These are phyloP conservation scores for Schizochytrium sp. DNA, from an alignment of 108 stramenopile genomes.

Conservation along the genomic window DNA sequence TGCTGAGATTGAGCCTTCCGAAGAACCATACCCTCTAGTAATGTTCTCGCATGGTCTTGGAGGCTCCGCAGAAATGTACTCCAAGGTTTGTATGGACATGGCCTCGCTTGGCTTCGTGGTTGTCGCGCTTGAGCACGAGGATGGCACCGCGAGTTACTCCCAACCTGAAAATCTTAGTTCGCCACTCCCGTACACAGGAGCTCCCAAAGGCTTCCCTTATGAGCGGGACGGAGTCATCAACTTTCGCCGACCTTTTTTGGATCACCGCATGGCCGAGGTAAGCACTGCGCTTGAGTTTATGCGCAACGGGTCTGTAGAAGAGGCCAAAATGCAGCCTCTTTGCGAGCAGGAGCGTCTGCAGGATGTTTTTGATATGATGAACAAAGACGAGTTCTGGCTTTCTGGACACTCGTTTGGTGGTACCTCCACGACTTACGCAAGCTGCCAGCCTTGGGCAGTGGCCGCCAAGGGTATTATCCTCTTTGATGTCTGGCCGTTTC, in stretches of 20 bases:
- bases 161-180: background rate
- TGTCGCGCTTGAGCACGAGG: conserved; percentile 62
- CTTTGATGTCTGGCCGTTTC: conserved; percentile 52
- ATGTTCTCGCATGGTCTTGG: conserved; percentile 62
- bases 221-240: conserved; percentile 42
- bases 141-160: conserved; percentile 61
- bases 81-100: conserved; percentile 41
- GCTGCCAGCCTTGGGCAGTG: background rate
- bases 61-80: conserved; percentile 58
- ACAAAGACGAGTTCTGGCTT: background rate
- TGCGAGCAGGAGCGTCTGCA: conserved; percentile 1
- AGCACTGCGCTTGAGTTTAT: conserved; percentile 7
- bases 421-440: background rate
- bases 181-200: background rate
- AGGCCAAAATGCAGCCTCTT: conserved; percentile 8
- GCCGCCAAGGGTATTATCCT: background rate
- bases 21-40: conserved; percentile 2
- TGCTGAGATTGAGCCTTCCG: conserved; percentile 6
- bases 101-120: conserved; percentile 53
- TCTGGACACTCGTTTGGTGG: conserved; percentile 37
- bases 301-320: background rate
- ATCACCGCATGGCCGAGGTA: conserved; percentile 39
- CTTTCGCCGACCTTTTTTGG: background rate
- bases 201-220: conserved; percentile 10
- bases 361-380: background rate